Base-by-base conservation (phyloP, 306 rosid species). In the Fagus crenata region DNA sequence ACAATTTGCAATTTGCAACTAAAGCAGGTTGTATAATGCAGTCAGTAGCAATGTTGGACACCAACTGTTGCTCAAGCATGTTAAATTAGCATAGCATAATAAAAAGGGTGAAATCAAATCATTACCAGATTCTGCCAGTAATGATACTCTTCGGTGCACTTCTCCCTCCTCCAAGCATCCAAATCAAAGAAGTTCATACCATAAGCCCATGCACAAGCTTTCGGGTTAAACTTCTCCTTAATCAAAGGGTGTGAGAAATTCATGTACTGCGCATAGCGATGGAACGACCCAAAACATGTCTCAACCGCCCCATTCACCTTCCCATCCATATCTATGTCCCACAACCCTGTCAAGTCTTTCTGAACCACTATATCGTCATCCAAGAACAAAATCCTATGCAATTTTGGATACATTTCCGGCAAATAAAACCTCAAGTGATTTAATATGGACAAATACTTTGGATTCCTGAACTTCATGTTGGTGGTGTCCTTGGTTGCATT, bases 231-330 rank as follows among this genome's bases (percentile, higher is more conserved):
- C 81, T 79, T 89, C 77, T 88, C 90, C 84, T 88, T 90, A 51
- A 92, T 92, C 85, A 90, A 83, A 6, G 97, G 97, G 74, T 92
- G 95, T 1, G 97, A 92, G 90, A 92, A 92, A 79, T 92, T 92
- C 96, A 92, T 90, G 85, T 90, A 92, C 81, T 92, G 96, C 2
- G 96, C 93, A 75, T 90, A 92, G 49, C 97, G 81, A 83, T 92
- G 97, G 84, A 92, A 92, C 8, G 96, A 90, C 53, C 96, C 96
- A 75, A 90, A 90, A 83, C 96, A 92, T 18, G 97, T 92, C 85
- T 92, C 97, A 6, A 92, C 97, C 49, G 97, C 97, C 64, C 97
- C 97, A 68, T 87, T 92, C 87, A 92, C 97, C 84, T 92, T 92
- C 49, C 97, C 97, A 79, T 90, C 91, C 95, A 92, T 90, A 75